phyloP scores from a whole-genome alignment of 2,329 filamentous ascomycete genomes.

The Colletotrichum lindemuthianum region DNA sequence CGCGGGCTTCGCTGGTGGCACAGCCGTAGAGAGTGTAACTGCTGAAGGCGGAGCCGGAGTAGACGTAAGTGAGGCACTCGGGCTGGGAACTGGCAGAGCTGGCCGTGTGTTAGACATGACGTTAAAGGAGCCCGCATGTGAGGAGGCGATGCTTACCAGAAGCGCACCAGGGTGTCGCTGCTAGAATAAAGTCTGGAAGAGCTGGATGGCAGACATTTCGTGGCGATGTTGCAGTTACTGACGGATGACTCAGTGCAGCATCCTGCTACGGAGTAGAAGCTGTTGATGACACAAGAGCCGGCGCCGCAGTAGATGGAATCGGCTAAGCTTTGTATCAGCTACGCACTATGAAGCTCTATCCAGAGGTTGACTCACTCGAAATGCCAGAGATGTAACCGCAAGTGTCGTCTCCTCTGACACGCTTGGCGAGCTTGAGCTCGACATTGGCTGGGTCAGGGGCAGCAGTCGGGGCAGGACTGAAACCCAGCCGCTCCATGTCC shows the following conservation, averaged over 20 bases:
- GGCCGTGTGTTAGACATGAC: neutral
- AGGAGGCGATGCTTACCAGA: conserved; percentile 42
- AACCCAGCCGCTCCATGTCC: conserved; percentile 36
- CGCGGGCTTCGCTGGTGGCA: conserved; percentile 38
- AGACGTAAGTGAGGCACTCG: conserved; percentile 45
- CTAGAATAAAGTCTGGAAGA: conserved; percentile 38
- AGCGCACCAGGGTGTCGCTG: conserved; percentile 41
- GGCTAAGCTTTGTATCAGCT: conserved; percentile 14
- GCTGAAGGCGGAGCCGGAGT: conserved; percentile 33
- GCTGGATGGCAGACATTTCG: conserved; percentile 43
- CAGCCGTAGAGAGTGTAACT: conserved; percentile 46
- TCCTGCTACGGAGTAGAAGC: conserved; percentile 40
- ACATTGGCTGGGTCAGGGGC: conserved; percentile 35
- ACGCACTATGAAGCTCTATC: conserved; percentile 4
- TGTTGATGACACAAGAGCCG: conserved; percentile 44
- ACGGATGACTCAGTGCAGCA: conserved; percentile 42
- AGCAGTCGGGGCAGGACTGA: conserved; percentile 35
- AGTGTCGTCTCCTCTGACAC: conserved; percentile 42
- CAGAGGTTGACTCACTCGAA: conserved; percentile 35
- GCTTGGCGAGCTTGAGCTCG: conserved; percentile 37
- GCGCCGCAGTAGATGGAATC: conserved; percentile 43
- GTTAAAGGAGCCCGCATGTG: too few relatives aligned
- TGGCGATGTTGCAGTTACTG: conserved; percentile 39
- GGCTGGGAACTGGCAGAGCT: conserved; percentile 40
- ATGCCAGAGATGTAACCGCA: conserved; percentile 45